Evolutionary conservation across 1,139 yeast genomes (phyloP).

Genomic region (Scheffersomyces insectosa): DNA sequence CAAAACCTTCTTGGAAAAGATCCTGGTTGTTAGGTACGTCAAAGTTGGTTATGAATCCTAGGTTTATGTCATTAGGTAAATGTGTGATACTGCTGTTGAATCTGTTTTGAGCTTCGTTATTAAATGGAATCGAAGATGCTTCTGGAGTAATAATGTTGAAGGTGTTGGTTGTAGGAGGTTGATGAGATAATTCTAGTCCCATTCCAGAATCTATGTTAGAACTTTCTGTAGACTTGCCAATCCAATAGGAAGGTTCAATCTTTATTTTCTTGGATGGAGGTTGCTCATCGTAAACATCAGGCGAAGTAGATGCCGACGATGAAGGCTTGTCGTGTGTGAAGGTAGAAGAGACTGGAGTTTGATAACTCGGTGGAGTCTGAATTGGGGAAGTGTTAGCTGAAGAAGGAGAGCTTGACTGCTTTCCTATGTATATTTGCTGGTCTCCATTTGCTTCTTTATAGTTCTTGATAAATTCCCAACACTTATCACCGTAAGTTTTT

Average conservation of each 20-base stretch:
- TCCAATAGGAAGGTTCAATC: conserved; percentile 9
- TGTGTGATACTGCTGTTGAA: too few relatives aligned
- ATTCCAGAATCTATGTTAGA: conserved; percentile 1
- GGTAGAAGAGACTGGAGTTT: conserved; percentile 10
- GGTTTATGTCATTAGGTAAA: too few relatives aligned
- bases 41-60: too few relatives aligned
- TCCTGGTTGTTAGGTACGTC: too few relatives aligned
- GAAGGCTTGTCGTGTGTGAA: conserved; percentile 4
- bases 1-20: too few relatives aligned
- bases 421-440: neutral
- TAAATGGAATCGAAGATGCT: too few relatives aligned
- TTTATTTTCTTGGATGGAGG: conserved; percentile 15
- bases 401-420: conserved; percentile 3
- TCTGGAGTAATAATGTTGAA: neutral
- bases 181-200: conserved; percentile 1
- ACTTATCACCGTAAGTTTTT: conserved; percentile 84
- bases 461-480: conserved; percentile 66
- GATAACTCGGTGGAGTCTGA: conserved; percentile 6
- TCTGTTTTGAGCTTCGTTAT: too few relatives aligned
- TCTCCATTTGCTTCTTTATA: conserved; percentile 7
- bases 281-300: conserved; percentile 7
- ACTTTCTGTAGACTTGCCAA: conserved; percentile 5
- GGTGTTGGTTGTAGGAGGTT: neutral
- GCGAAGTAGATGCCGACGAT: conserved; percentile 13
- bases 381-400: neutral